Percentiles rank a stretch among this genome's conserved stretches.
phyloP scores from a whole-genome alignment of 768 basidiomycete genomes.

The Xerocomellus amylosporus region DNA sequence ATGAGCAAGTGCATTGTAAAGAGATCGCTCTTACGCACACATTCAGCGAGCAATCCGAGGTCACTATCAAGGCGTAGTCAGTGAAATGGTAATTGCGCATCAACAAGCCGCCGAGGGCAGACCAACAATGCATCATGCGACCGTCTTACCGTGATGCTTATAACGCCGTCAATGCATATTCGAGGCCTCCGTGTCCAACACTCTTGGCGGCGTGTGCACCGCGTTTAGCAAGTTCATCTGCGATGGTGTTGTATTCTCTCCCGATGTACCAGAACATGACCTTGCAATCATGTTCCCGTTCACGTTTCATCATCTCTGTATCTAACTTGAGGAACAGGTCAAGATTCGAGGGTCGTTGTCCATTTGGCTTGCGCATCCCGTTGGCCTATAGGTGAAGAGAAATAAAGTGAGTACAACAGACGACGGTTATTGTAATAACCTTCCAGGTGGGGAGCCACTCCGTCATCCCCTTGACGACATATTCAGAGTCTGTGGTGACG shows the following conservation, averaged over 20 bases:
- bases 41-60: neutral
- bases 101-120: neutral
- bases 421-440: constrained; percentile 9
- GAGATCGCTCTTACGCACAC: neutral
- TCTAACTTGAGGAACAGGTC: neutral
- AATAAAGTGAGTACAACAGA: neutral
- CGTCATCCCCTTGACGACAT: constrained; percentile 34
- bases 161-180: neutral
- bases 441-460: constrained; percentile 35
- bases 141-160: too few relatives aligned
- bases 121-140: neutral
- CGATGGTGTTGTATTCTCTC: constrained; percentile 23
- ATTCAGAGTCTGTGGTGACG: constrained; percentile 34
- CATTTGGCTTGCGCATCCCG: neutral
- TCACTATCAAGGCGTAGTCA: neutral
- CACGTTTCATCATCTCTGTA: neutral
- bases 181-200: neutral
- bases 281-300: neutral
- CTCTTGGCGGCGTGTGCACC: neutral
- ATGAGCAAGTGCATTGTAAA: neutral
- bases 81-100: neutral
- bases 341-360: neutral
- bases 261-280: constrained; percentile 28
- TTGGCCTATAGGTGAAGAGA: neutral
- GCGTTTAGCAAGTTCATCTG: constrained; percentile 24